Evolutionary conservation across 306 rosid species (phyloP).

Genomic region (Prunus mira): DNA sequence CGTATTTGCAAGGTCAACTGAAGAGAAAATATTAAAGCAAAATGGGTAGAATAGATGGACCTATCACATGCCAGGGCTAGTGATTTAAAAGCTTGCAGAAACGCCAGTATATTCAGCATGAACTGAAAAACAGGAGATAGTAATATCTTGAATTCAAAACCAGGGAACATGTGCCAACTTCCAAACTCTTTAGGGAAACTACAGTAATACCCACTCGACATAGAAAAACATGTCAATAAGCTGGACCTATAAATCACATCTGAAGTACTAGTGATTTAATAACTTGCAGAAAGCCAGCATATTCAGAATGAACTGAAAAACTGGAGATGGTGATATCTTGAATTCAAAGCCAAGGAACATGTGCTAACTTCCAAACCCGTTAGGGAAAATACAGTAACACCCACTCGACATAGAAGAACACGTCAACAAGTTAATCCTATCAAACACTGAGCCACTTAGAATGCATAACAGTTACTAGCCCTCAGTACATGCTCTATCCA

Average conservation of each 20-base stretch:
- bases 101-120: slow-evolving; percentile 24
- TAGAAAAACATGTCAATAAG: slow-evolving; percentile 15
- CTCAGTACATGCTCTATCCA: slow-evolving; percentile 15
- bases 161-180: slow-evolving; percentile 23
- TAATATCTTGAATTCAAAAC: slow-evolving; percentile 13
- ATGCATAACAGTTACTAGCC: slow-evolving; percentile 6
- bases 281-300: slow-evolving; percentile 9
- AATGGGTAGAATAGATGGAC: slow-evolving; percentile 21
- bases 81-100: slow-evolving; percentile 24
- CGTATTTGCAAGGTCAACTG: slow-evolving; percentile 19
- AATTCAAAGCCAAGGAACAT: slow-evolving; percentile 23
- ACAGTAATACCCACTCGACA: not conserved
- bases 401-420: slow-evolving; percentile 6
- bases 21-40: slow-evolving; percentile 21
- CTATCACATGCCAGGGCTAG: slow-evolving; percentile 25
- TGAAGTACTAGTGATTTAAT: too few species aligned
- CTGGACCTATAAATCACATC: slow-evolving; percentile 13
- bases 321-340: slow-evolving; percentile 13
- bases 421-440: slow-evolving; percentile 18
- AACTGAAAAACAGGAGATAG: slow-evolving; percentile 11
- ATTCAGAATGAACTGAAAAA: slow-evolving; percentile 24
- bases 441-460: slow-evolving; percentile 25
- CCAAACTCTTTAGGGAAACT: not conserved
- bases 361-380: slow-evolving; percentile 13
- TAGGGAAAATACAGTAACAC: not conserved